These are phyloP conservation scores for Fusarium stilboides DNA, from an alignment of 2,329 filamentous ascomycete genomes.

Conservation along the genomic window DNA sequence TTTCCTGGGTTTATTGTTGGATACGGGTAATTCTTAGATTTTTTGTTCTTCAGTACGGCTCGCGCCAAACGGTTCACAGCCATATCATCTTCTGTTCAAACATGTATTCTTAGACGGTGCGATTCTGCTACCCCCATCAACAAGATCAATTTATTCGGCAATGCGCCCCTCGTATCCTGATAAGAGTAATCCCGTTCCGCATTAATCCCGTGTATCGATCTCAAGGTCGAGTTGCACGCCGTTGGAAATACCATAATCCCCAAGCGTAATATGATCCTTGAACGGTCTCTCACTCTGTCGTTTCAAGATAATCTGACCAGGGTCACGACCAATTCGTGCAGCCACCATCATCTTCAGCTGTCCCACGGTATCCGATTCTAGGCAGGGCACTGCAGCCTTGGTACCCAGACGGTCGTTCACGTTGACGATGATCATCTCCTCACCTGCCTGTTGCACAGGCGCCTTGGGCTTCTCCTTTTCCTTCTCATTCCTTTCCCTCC, in stretches of 20 bases:
- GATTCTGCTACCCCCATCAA: not conserved
- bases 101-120: slow-evolving; percentile 9
- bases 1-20: slow-evolving; percentile 32
- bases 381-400: slow-evolving; percentile 93
- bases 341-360: slow-evolving; percentile 94
- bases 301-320: slow-evolving; percentile 92
- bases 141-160: not conserved
- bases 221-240: slow-evolving; percentile 80
- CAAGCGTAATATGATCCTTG: slow-evolving; percentile 88
- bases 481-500: slow-evolving; percentile 55
- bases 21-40: not conserved
- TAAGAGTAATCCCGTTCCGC: not conserved
- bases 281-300: slow-evolving; percentile 93
- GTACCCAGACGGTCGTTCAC: slow-evolving; percentile 97
- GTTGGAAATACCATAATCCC: slow-evolving; percentile 95
- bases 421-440: slow-evolving; percentile 94
- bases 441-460: slow-evolving; percentile 58
- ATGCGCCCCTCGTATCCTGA: not conserved
- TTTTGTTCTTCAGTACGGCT: slow-evolving; percentile 3
- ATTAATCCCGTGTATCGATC: slow-evolving; percentile 73
- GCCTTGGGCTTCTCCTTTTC: slow-evolving; percentile 58
- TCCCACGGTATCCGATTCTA: slow-evolving; percentile 86
- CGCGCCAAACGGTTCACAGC: not conserved
- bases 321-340: slow-evolving; percentile 87
- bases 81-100: slow-evolving; percentile 2